Conservation (phyloP, 2,329 filamentous ascomycete species). For the Cladosporium sp. region DNA sequence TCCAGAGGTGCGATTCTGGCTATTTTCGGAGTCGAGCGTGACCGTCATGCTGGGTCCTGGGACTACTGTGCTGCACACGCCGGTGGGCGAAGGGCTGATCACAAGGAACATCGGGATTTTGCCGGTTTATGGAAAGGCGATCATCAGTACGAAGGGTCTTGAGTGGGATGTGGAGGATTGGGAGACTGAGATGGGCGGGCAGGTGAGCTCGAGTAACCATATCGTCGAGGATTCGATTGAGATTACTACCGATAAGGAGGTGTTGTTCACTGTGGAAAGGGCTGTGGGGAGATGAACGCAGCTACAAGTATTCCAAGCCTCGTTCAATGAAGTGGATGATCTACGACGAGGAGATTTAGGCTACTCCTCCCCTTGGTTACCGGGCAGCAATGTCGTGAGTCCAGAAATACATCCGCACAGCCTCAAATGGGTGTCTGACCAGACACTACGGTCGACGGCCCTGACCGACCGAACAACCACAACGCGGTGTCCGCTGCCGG, state of each 20-base stretch:
- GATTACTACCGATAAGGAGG: conserved; percentile 38
- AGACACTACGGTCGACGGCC: no score
- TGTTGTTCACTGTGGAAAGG: conserved; percentile 46
- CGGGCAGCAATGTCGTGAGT: no score
- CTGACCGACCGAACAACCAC: no score
- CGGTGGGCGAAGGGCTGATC: conserved; percentile 51
- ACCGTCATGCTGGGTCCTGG: conserved; percentile 74
- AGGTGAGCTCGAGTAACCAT: conserved; percentile 50
- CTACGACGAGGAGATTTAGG: no score
- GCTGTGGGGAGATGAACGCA: background rate
- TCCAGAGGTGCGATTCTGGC: conserved; percentile 56
- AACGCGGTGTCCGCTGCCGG: no score
- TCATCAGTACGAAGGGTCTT: conserved; percentile 75
- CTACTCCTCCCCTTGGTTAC: no score
- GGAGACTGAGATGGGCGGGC: conserved; percentile 55
- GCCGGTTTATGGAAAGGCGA: conserved; percentile 71
- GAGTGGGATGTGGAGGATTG: conserved; percentile 89
- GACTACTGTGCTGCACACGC: conserved; percentile 63
- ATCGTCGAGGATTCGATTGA: conserved; percentile 37
- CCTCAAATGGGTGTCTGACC: no score
- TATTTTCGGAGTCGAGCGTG: conserved; percentile 76
- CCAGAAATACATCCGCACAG: no score
- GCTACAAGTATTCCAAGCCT: no score
- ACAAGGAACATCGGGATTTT: conserved; percentile 81
- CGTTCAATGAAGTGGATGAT: no score